Evolutionary conservation across 305 asterid genomes (phyloP).

Genomic region (Petunia hybrid): DNA sequence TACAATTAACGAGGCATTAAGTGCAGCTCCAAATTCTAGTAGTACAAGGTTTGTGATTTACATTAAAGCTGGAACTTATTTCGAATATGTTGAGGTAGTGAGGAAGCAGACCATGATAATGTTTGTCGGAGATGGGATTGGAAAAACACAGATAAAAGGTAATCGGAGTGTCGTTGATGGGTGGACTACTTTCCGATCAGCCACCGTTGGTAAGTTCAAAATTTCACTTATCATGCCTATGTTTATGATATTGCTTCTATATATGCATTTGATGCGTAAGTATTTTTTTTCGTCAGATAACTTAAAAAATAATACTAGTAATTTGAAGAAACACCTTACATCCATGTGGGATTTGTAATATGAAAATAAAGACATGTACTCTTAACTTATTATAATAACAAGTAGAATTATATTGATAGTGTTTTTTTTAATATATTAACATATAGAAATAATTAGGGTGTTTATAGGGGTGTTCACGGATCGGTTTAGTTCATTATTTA

Average conservation of each 20-base stretch:
- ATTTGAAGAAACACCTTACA: not conserved
- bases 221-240: not conserved
- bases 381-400: not conserved
- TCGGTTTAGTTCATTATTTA: no score
- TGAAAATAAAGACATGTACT: not conserved
- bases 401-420: not conserved
- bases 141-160: slow-evolving; percentile 80
- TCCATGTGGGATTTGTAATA: not conserved
- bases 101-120: slow-evolving; percentile 59
- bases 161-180: slow-evolving; percentile 82
- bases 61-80: slow-evolving; percentile 79
- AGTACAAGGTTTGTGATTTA: slow-evolving; percentile 69
- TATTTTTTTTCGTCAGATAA: not conserved
- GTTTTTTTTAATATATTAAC: no score
- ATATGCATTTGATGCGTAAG: no score
- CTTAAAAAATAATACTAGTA: no score
- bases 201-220: slow-evolving; percentile 74
- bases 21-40: slow-evolving; percentile 70
- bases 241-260: not conserved
- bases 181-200: slow-evolving; percentile 94
- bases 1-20: slow-evolving; percentile 66
- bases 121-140: slow-evolving; percentile 91
- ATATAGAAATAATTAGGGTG: no score
- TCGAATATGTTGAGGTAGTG: slow-evolving; percentile 67
- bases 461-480: no score